Percentiles rank a stretch among this genome's conserved stretches.
Evolutionary conservation across 106 monocot genomes (phyloP).

Genomic region (Dendrobium chrysotoxum): DNA sequence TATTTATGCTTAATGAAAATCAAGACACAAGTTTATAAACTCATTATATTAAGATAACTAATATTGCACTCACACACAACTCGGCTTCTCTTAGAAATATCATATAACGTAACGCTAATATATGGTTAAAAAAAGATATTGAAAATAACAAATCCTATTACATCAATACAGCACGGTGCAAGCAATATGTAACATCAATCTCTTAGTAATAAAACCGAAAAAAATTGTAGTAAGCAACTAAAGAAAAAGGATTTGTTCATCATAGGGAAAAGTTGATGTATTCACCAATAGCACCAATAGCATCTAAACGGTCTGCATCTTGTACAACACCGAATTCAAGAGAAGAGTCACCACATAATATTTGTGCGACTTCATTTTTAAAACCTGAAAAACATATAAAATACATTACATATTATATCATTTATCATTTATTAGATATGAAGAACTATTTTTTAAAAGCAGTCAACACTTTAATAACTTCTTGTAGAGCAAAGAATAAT

Average conservation of each 20-base stretch:
- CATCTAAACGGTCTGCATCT: slow-evolving; percentile 96
- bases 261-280: neutral
- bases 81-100: no score
- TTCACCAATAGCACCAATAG: slow-evolving; percentile 96
- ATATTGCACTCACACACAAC: no score
- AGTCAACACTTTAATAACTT: neutral
- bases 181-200: neutral
- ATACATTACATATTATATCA: neutral
- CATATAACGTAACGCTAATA: no score
- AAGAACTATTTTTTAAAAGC: neutral
- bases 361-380: slow-evolving; percentile 71
- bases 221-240: neutral
- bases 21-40: no score
- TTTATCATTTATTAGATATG: neutral
- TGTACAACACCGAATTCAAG: slow-evolving; percentile 78
- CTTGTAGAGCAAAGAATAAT: no score
- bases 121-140: no score
- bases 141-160: no score
- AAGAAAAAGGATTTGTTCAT: neutral
- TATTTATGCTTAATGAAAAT: no score
- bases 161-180: neutral
- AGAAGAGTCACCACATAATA: slow-evolving; percentile 15
- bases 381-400: slow-evolving; percentile 40
- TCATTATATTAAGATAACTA: no score
- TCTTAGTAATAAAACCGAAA: neutral